Evolutionary conservation across 2,329 filamentous ascomycete species (phyloP), one percentile per base, ranked within the genome.

Genomic region (Sporothrix globosa): DNA sequence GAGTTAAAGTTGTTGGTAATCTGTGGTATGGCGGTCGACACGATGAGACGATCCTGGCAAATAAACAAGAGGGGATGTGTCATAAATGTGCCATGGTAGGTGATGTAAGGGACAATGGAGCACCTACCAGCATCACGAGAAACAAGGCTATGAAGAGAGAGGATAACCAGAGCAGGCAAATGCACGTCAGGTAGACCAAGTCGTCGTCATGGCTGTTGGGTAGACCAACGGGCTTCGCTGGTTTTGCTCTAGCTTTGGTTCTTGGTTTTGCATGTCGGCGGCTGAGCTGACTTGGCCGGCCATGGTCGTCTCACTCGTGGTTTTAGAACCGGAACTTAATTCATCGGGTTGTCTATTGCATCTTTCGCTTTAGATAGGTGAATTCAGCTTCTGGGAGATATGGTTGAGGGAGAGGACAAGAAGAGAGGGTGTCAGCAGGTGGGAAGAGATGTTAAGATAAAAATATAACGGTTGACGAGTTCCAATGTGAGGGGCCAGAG

Each of bases 1-100:
- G 73, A 69, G 58, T 71, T 41, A 50, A 73, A 71, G 14, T 72
- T 61, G 46, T 71, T 69, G 53, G 72, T 71, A 41, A 73, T 72
- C 41, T 71, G 70, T 2, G 73, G 69, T 44, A 72, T 70, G 52
- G 73, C 70, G 1, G 71, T 72, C 5, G 71, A 81, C 78, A 72
- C 70, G 27, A 72, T 72, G 13, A 72, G 68, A 14, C 68, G 67
- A 41, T 72, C 70, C 68, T 72, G 24, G 27, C 3, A 3, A 30
- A 30, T 30, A 30, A 4, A 30, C 27, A 30, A 30, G n/a, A n/a
- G n/a, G n/a, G n/a, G n/a, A n/a, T n/a, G n/a, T n/a, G n/a, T n/a
- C n/a, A n/a, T n/a, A n/a, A n/a, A n/a, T n/a, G n/a, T n/a, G n/a
- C n/a, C n/a, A n/a, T n/a, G n/a, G n/a, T n/a, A n/a, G n/a, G n/a